Evolutionary conservation across 1,284 basidiomycete genomes (phyloP), one percentile per base, ranked within the genome.

Genomic region (Lentinula novae-zelandiae): DNA sequence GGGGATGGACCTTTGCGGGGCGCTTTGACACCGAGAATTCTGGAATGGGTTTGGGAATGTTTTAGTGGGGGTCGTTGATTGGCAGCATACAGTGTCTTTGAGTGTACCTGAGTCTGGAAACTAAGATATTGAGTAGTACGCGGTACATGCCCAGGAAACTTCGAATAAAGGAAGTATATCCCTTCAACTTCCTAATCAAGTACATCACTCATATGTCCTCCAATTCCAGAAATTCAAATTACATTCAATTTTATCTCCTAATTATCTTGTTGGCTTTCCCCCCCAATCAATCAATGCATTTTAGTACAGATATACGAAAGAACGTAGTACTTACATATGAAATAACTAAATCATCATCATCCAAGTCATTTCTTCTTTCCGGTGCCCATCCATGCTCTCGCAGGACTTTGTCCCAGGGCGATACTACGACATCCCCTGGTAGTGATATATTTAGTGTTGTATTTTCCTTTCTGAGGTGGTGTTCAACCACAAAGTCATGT

Each of bases 11-110:
- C 64, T 67, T 38, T 34, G 15, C 49, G 33, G 31, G 33, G 31
- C 10, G 27, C 27, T 27, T 15, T 50, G 49, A 50, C 49, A 4
- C 62, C 66, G 38, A 39, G 66, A 20, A 66, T 71, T 50, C 42
- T 73, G 1, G 63, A 68, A 10, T 73, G 72, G 71, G 46, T 73
- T 13, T 63, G 53, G 3, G 62, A 60, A 17, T 64, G 68, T 34
- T 65, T 64, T 57, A 22, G 40, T 6, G 51, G 27, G 13, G 7
- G 27, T 27, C 27, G 27, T 27, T 27, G 3, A 22, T 22, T 22
- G 22, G 22, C 22, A 22, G 22, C 22, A 22, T n/a, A n/a, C n/a
- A n/a, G n/a, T n/a, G n/a, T n/a, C n/a, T n/a, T n/a, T n/a, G n/a
- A n/a, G n/a, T n/a, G n/a, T n/a, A n/a, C n/a, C n/a, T n/a, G n/a